Evolutionary conservation across 345 rosid genomes (phyloP), one percentile per base, ranked within the genome.

Genomic region (Trapa bicornis): DNA sequence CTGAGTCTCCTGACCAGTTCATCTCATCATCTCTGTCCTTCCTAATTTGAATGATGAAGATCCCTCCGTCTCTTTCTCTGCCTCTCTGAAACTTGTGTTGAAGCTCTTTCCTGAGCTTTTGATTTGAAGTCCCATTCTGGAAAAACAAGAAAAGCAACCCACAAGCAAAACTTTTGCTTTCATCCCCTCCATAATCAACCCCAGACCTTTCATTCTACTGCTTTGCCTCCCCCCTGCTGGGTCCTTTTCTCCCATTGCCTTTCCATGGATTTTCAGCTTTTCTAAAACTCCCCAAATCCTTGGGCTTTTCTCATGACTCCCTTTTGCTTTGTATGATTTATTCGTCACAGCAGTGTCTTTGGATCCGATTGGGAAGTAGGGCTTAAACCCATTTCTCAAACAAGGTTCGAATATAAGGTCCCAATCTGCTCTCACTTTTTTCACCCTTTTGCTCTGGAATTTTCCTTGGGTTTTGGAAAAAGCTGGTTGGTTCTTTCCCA

Each of bases 311-410:
- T 57, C 39, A 32, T 15, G 56, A 4, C 56, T 50, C 6, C 22
- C 22, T 17, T 22, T 50, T 14, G 56, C 65, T 35, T 7, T 35
- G 48, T 45, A 45, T 22, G 29, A 22, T 13, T 45, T 11, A 45
- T 45, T 7, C 7, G 48, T 45, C 48, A 7, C 48, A 7, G 43
- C 48, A 57, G 52, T 33, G 48, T 63, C 41, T 43, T 52, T 69
- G 68, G 77, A 77, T 80, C 75, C 69, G 35, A 65, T 65, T 14
- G 48, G 17, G 60, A 37, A 61, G 67, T 79, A 71, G 82, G 82
- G 79, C 79, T 54, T 54, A 54, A 5, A n/a, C n/a, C n/a, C 60
- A 54, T 1, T 17, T 45, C 12, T 45, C 11, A 5, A 45, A 45
- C 48, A 6, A 7, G 0, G 48, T 13, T 45, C 48, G 48, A 45